A percentile compares a stretch with the other conserved stretches of the same genome.
These are phyloP conservation scores for Fusarium floridanum DNA, from an alignment of 2,329 filamentous ascomycete genomes.

Conservation along the genomic window DNA sequence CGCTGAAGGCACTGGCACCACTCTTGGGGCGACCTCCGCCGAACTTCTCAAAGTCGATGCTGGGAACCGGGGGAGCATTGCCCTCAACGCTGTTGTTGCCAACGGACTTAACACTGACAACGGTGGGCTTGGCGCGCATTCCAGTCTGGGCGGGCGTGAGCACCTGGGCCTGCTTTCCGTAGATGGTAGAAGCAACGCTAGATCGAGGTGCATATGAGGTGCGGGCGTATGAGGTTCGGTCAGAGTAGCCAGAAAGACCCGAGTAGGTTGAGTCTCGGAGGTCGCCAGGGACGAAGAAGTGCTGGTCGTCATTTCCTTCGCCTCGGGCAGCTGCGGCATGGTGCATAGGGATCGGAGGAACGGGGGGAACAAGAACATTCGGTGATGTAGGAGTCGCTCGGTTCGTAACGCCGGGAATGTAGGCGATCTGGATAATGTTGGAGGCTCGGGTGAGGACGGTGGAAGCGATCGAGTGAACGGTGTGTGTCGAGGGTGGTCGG, in stretches of 20 bases:
- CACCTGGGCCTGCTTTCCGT: constrained; percentile 89
- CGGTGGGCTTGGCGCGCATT: constrained; percentile 87
- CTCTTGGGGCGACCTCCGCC: constrained; percentile 64
- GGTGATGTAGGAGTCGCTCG: constrained; percentile 87
- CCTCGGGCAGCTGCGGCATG: constrained; percentile 63
- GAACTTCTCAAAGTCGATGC: constrained; percentile 75
- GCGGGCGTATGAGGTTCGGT: constrained; percentile 72
- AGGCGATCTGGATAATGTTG: constrained; percentile 99
- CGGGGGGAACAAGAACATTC: constrained; percentile 85
- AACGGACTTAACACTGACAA: constrained; percentile 90
- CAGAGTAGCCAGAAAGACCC: constrained; percentile 74
- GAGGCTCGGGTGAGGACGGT: constrained; percentile 96
- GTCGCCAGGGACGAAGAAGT: constrained; percentile 94
- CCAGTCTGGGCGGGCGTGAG: constrained; percentile 87
- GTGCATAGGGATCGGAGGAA: constrained; percentile 87
- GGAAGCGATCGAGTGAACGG: constrained; percentile 92
- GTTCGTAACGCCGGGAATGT: constrained; percentile 97
- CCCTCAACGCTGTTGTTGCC: constrained; percentile 66
- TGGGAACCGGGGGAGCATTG: constrained; percentile 77
- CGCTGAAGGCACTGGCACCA: constrained; percentile 71
- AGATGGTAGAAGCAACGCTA: constrained; percentile 93
- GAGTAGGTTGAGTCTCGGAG: constrained; percentile 93
- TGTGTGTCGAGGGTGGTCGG: constrained; percentile 81
- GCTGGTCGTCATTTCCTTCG: constrained; percentile 77
- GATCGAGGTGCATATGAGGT: constrained; percentile 72